A percentile compares a stretch with the other conserved stretches of the same genome.
These are phyloP conservation scores for Eustoma russellianum DNA, from an alignment of 257 asterid genomes.

Conservation along the genomic window DNA sequence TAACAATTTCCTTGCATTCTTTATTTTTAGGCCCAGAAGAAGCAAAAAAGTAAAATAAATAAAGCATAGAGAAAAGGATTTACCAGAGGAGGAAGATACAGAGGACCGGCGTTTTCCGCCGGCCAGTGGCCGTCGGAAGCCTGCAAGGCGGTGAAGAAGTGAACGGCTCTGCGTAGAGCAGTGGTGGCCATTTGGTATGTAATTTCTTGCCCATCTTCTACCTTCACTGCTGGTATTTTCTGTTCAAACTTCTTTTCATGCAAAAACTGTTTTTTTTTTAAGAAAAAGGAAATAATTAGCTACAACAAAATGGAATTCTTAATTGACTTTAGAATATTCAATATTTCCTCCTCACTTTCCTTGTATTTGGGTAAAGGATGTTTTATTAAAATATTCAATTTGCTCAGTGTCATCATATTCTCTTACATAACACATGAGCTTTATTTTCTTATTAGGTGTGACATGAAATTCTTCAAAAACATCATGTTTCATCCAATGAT, in stretches of 20 bases:
- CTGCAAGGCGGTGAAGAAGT: constrained; percentile 73
- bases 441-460: too few species aligned
- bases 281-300: too few species aligned
- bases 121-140: constrained; percentile 93
- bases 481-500: too few species aligned
- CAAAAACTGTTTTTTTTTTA: constrained; percentile 32
- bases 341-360: too few species aligned
- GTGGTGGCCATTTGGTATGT: constrained; percentile 48
- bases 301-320: too few species aligned
- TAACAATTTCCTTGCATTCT: too few species aligned
- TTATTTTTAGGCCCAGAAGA: neutral
- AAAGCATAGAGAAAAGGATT: neutral
- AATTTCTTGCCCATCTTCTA: constrained; percentile 61
- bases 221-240: constrained; percentile 53
- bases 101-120: constrained; percentile 75
- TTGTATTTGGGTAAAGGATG: neutral
- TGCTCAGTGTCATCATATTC: too few species aligned
- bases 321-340: too few species aligned
- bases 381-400: too few species aligned
- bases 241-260: constrained; percentile 65
- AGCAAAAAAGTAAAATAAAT: neutral
- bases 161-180: constrained; percentile 50
- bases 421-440: too few species aligned
- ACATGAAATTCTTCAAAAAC: too few species aligned
- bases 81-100: constrained; percentile 81